Evolutionary conservation across 495 filamentous ascomycete genomes (phyloP), one percentile per base, ranked within the genome.

Genomic region (Aspergillus olivimuriae): DNA sequence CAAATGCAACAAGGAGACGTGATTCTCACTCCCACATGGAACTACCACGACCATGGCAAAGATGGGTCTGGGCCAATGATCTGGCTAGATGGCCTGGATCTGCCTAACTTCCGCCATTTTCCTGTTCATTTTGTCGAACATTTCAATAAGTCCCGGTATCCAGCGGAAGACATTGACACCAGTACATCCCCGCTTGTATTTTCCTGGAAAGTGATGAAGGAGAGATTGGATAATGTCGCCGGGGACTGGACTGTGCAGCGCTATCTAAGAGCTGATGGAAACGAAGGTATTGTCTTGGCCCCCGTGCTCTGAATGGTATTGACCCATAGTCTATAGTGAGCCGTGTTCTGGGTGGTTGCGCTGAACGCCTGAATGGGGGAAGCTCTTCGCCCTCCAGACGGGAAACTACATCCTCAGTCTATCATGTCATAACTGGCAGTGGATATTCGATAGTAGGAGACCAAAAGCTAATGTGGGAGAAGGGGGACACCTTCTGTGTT

Each of bases 11-110:
- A 58, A 2, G 69, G 70, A 6, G 73, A 75, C 46, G 69, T 76
- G 9, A 76, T 75, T 34, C 59, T 75, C 1, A 75, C 70, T 0
- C 73, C 70, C 3, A 72, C 57, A 1, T 75, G 72, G 70, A 69
- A 70, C 40, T 74, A 60, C 47, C 70, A 75, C 37, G 73, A 75
- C 40, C 73, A 75, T 43, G 70, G 72, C 1, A 74, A 72, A 14
- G 69, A 74, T 26, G 67, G 68, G 2, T 62, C 57, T 1, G 69
- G 68, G 0, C 70, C 70, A 0, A 75, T 76, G 73, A 67, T 75
- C 23, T 76, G 73, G 70, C 54, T 76, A 14, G 70, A 74, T 53
- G 70, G 65, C 0, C 49, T 76, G 8, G 68, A 75, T 52, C 42
- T 73, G 24, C 72, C 71, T 2, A 56, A 47, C 24, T 74, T 69